These are phyloP conservation scores for Symbiodinium pilosum DNA, from an alignment of 73 alveolate species.

Conservation along the genomic window DNA sequence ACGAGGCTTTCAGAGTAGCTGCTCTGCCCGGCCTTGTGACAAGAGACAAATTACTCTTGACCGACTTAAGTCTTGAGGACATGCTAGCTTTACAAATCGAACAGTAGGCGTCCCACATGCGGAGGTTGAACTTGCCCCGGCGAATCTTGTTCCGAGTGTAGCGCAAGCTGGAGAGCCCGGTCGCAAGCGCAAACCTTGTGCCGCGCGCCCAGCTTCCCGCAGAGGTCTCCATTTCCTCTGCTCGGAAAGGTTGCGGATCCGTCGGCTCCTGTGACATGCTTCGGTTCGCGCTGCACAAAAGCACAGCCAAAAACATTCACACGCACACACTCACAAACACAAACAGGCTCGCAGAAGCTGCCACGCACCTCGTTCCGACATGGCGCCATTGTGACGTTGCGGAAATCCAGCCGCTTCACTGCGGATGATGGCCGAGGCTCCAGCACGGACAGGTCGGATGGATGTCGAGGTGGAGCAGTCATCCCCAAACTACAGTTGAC, in stretches of 20 bases:
- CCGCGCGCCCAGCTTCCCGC: background rate
- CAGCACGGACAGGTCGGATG: background rate
- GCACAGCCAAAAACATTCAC: background rate
- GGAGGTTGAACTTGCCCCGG: background rate
- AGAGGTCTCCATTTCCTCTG: background rate
- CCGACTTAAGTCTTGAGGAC: background rate
- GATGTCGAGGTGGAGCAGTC: background rate
- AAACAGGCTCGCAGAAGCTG: background rate
- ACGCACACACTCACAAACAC: background rate
- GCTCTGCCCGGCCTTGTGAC: background rate
- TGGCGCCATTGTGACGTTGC: background rate
- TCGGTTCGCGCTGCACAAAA: background rate
- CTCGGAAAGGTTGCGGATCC: background rate
- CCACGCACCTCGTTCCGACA: background rate
- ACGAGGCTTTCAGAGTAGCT: background rate
- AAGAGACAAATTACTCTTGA: background rate
- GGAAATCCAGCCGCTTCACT: background rate
- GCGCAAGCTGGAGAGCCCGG: background rate
- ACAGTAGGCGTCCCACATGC: background rate
- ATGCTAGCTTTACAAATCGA: background rate
- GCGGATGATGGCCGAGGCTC: background rate
- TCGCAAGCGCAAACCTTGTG: background rate
- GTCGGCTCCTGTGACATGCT: background rate
- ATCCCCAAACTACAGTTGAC: background rate
- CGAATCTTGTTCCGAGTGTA: background rate